A percentile compares a stretch with the other conserved stretches of the same genome.
Conservation (phyloP, 1,139 yeast genomes). For the Saccharomycopsis hybrid region DNA sequence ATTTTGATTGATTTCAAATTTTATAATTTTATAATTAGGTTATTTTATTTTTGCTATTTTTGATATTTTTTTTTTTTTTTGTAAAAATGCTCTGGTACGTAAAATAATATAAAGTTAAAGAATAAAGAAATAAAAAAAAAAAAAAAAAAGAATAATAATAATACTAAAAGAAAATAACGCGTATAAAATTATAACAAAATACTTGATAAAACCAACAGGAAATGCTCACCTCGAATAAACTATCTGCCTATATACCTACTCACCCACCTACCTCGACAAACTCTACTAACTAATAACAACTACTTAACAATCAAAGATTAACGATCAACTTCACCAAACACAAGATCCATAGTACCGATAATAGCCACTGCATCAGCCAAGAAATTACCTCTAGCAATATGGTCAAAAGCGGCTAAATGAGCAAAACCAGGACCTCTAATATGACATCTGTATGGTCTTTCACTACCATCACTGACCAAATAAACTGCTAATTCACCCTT, state of each 20-base stretch:
- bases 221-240: too few species aligned
- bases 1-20: too few species aligned
- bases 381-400: constrained; percentile 78
- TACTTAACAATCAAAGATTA: constrained; percentile 28
- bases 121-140: not conserved
- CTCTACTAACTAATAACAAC: too few species aligned
- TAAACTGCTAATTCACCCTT: constrained; percentile 95
- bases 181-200: too few species aligned
- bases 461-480: constrained; percentile 83
- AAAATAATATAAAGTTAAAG: not conserved
- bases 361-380: constrained; percentile 92
- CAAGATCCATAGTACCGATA: constrained; percentile 93
- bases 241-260: too few species aligned
- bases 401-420: constrained; percentile 83
- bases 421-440: constrained; percentile 93
- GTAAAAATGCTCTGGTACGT: not conserved
- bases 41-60: too few species aligned
- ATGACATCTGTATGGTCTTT: constrained; percentile 89
- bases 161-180: too few species aligned
- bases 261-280: too few species aligned
- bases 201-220: too few species aligned
- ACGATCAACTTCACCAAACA: constrained; percentile 92
- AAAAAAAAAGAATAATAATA: not conserved
- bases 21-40: too few species aligned
- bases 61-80: too few species aligned